phyloP scores from a whole-genome alignment of 345 rosid genomes.

The Linum lewisii region DNA sequence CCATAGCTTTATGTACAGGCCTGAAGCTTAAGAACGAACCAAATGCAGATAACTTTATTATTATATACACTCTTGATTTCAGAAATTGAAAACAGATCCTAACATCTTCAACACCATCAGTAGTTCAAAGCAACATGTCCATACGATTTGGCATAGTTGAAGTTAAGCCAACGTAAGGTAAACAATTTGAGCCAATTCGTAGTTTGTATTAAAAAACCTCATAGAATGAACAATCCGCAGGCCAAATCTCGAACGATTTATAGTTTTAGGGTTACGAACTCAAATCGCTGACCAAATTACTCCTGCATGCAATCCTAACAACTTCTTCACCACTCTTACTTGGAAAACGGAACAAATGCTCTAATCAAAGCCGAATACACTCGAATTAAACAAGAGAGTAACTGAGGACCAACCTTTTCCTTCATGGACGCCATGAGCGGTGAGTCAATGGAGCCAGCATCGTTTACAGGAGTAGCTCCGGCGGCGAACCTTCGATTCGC shows the following conservation, averaged over 20 bases:
- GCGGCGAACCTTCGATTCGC: conserved; percentile 30
- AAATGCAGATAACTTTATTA: background rate
- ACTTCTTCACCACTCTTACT: background rate
- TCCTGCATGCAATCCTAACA: too few relatives aligned
- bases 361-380: background rate
- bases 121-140: too few relatives aligned
- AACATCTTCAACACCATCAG: too few relatives aligned
- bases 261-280: background rate
- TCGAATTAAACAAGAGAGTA: conserved; percentile 1
- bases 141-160: too few relatives aligned
- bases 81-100: too few relatives aligned
- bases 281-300: too few relatives aligned
- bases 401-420: conserved; percentile 43
- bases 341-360: background rate
- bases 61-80: too few relatives aligned
- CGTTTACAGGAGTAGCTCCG: conserved; percentile 60
- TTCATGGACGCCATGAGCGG: conserved; percentile 91
- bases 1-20: background rate
- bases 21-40: background rate
- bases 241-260: background rate
- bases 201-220: too few relatives aligned
- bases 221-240: background rate
- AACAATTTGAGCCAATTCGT: too few relatives aligned
- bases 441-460: conserved; percentile 74
- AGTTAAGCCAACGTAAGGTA: too few relatives aligned